Conservation (phyloP, 2,329 filamentous ascomycete genomes). For the Fusarium tricinctum region DNA sequence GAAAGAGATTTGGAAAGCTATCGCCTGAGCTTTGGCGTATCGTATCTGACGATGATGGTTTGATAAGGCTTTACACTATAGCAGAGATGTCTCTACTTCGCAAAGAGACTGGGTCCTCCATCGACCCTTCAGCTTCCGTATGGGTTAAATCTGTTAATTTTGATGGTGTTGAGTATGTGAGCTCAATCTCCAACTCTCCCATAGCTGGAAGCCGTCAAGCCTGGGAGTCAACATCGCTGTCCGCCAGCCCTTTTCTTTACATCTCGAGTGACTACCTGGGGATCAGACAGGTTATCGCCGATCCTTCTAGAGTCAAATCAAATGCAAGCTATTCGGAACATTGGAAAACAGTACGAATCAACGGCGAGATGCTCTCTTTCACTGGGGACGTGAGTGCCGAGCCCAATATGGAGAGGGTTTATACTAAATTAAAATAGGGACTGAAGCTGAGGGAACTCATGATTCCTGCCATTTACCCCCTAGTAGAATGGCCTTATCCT, state of each 20-base stretch:
- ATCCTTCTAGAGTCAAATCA: fast-evolving
- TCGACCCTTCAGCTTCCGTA: background rate
- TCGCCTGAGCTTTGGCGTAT: conserved; percentile 23
- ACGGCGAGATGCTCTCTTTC: background rate
- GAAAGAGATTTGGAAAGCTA: background rate
- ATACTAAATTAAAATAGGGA: conserved; percentile 1
- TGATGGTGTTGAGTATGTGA: conserved; percentile 23
- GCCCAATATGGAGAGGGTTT: fast-evolving
- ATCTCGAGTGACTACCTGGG: conserved; percentile 25
- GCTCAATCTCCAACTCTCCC: background rate
- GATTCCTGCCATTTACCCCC: background rate
- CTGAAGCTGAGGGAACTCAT: conserved; percentile 11
- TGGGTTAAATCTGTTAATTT: conserved; percentile 7
- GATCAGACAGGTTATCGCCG: conserved; percentile 7
- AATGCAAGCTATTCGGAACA: background rate
- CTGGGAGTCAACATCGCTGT: fast-evolving
- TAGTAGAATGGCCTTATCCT: conserved; percentile 9
- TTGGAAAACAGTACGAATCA: conserved; percentile 17
- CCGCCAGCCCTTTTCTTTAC: background rate
- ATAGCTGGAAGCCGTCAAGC: fast-evolving
- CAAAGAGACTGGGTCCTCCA: background rate
- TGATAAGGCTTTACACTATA: conserved; percentile 13
- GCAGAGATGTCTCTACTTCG: background rate
- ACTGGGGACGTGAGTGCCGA: conserved; percentile 14
- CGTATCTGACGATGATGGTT: conserved; percentile 2